Evolutionary conservation across 345 rosid species (phyloP).

Genomic region (Abelmoschus esculentus): DNA sequence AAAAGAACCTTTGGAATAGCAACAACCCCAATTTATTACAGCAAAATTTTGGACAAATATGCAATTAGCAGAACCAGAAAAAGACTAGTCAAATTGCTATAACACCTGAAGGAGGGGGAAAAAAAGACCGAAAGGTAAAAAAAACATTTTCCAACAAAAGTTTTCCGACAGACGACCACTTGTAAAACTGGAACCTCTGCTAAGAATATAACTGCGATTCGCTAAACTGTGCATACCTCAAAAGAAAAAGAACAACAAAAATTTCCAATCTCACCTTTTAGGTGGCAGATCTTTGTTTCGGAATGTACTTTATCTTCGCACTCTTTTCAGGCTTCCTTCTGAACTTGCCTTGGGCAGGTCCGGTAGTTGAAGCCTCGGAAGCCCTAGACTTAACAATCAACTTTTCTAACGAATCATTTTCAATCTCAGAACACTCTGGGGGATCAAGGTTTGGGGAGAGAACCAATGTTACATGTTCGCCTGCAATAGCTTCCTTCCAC

Average conservation of each 20-base stretch:
- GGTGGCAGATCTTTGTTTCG: constrained; percentile 46
- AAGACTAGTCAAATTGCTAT: constrained; percentile 13
- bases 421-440: constrained; percentile 15
- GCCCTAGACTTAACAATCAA: constrained; percentile 18
- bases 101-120: constrained; percentile 6
- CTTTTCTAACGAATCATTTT: constrained; percentile 23
- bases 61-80: not conserved
- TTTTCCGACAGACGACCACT: constrained; percentile 43
- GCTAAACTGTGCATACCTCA: constrained; percentile 40
- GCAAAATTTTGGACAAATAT: constrained; percentile 14
- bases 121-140: not conserved
- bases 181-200: constrained; percentile 71
- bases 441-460: constrained; percentile 37
- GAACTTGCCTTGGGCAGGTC: constrained; percentile 32
- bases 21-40: constrained; percentile 35
- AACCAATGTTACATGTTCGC: constrained; percentile 60
- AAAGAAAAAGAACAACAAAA: constrained; percentile 14
- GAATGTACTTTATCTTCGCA: constrained; percentile 68
- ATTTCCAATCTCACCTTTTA: constrained; percentile 11
- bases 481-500: constrained; percentile 75
- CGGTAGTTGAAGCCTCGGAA: constrained; percentile 15
- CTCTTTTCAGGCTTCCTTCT: constrained; percentile 53
- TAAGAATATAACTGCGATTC: constrained; percentile 27
- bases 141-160: constrained; percentile 22
- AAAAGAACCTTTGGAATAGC: constrained; percentile 8